These are phyloP conservation scores for Clavariopsis aquatica DNA, from an alignment of 495 filamentous ascomycete genomes.

Conservation along the genomic window DNA sequence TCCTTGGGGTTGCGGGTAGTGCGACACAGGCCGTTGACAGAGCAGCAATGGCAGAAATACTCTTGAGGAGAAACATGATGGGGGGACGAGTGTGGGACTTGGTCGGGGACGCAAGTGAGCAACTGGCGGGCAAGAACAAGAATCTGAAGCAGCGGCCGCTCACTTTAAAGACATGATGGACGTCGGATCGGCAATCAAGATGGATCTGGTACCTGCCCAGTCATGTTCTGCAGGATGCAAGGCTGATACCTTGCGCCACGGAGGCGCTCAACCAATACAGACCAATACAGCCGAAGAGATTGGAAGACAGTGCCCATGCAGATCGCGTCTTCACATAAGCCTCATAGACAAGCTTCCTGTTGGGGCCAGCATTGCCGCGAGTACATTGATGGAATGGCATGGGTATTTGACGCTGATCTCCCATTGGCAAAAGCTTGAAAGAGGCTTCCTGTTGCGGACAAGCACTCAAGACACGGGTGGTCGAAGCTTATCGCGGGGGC, in stretches of 20 bases:
- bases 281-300: neutral
- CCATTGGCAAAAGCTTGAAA: conserved; percentile 4
- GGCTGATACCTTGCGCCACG: neutral
- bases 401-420: neutral
- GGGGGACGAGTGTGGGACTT: neutral
- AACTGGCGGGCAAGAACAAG: neutral
- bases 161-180: neutral
- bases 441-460: conserved; percentile 7
- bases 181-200: neutral
- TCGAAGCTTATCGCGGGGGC: neutral
- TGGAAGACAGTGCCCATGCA: neutral
- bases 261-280: neutral
- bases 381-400: neutral
- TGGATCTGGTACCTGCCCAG: conserved; percentile 5
- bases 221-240: neutral
- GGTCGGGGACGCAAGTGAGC: neutral
- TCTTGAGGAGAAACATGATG: conserved; percentile 9
- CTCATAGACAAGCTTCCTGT: neutral
- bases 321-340: neutral
- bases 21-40: conserved; percentile 4
- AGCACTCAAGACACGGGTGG: neutral
- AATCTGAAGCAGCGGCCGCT: neutral
- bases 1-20: neutral
- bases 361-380: conserved; percentile 2
- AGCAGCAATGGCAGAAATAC: neutral